A percentile compares a stretch with the other conserved stretches of the same genome.
Conservation (phyloP, 225 moss, liverwort and hornwort species). For the Bryum argenteum region DNA sequence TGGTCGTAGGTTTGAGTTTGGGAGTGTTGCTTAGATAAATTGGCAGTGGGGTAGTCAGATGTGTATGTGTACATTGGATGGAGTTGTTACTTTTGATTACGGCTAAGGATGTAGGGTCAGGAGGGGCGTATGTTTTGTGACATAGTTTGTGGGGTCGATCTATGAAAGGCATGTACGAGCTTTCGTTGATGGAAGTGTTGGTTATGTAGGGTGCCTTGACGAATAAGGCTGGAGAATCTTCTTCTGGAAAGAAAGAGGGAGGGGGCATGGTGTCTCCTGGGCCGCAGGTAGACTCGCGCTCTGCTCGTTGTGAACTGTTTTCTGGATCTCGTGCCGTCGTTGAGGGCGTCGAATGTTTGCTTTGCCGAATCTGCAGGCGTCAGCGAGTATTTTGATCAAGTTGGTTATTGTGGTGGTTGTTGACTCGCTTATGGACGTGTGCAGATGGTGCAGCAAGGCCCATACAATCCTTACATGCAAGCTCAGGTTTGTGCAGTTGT, state of each 20-base stretch:
- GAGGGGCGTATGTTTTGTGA: background rate
- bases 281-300: constrained; percentile 35
- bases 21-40: background rate
- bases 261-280: constrained; percentile 61
- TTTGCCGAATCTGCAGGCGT: too few relatives aligned
- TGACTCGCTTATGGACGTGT: background rate
- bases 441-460: constrained; percentile 60
- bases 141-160: background rate
- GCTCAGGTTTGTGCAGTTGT: constrained; percentile 36
- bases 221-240: constrained; percentile 73
- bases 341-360: background rate
- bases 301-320: background rate
- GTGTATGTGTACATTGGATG: too few relatives aligned
- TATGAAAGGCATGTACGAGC: background rate
- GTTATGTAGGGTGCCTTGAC: constrained; percentile 63
- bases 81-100: background rate
- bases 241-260: constrained; percentile 81
- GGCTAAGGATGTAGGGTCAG: background rate
- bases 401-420: background rate
- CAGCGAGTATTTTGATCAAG: background rate
- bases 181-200: constrained; percentile 27
- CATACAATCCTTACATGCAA: constrained; percentile 65
- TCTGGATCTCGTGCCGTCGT: background rate
- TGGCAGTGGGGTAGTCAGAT: background rate
- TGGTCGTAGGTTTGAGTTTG: background rate